Evolutionary conservation across 2,329 filamentous ascomycete genomes (phyloP).

Genomic region (Phoma sp.): DNA sequence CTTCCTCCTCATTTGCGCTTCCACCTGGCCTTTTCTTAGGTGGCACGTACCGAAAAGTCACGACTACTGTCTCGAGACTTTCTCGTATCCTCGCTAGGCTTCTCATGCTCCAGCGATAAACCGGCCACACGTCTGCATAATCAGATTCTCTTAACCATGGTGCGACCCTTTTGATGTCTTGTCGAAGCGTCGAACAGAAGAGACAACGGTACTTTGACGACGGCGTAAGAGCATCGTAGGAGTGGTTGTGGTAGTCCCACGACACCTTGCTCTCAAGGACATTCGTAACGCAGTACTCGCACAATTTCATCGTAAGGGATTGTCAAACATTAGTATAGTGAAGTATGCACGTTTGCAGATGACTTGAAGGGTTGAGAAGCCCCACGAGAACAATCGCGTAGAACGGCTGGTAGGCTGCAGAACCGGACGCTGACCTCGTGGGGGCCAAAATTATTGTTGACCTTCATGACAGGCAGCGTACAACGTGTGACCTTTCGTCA

Average conservation of each 20-base stretch:
- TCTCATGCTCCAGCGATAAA: constrained; percentile 30
- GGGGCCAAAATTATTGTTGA: constrained; percentile 1
- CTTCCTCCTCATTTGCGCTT: neutral
- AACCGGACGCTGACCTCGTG: neutral
- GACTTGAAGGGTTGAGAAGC: neutral
- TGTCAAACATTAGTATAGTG: neutral
- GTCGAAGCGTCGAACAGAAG: constrained; percentile 21
- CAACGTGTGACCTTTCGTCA: neutral
- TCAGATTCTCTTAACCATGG: constrained; percentile 12
- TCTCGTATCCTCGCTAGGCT: constrained; percentile 24
- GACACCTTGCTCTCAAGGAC: constrained; percentile 10
- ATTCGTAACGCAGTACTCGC: constrained; percentile 10
- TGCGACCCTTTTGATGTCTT: constrained; percentile 19
- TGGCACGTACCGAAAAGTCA: constrained; percentile 26
- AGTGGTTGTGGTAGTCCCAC: constrained; percentile 13
- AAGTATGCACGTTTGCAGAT: too few relatives aligned
- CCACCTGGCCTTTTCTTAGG: neutral
- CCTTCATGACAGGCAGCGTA: neutral
- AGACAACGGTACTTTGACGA: constrained; percentile 15
- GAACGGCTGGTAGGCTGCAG: neutral
- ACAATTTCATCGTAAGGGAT: constrained; percentile 6
- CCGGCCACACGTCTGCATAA: constrained; percentile 12
- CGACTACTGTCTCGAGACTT: constrained; percentile 20
- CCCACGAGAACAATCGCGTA: neutral
- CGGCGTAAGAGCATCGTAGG: constrained; percentile 4